These are phyloP conservation scores for Wallacemonas sp. DNA, from an alignment of 208 protist genomes.

Conservation along the genomic window DNA sequence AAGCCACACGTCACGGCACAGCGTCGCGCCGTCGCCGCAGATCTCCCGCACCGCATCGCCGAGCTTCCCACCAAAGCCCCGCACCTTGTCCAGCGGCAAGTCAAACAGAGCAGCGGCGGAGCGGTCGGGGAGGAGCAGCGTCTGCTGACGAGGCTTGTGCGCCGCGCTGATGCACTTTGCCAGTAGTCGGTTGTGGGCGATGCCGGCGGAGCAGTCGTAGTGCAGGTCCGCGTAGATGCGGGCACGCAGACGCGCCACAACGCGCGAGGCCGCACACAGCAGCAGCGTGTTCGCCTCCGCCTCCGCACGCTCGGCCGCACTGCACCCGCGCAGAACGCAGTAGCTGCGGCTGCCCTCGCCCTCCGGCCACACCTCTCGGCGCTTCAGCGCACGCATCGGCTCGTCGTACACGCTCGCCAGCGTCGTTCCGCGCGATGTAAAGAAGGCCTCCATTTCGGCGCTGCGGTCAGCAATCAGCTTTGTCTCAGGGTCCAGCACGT, in stretches of 20 bases:
- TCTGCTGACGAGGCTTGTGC: slow-evolving; percentile 89
- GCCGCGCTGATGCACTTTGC: slow-evolving; percentile 78
- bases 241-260: slow-evolving; percentile 60
- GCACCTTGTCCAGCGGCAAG: slow-evolving; percentile 45
- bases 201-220: slow-evolving; percentile 87
- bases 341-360: slow-evolving; percentile 32
- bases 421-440: slow-evolving; percentile 37
- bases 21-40: slow-evolving; percentile 33
- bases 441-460: slow-evolving; percentile 54
- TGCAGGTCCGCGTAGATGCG: slow-evolving; percentile 58
- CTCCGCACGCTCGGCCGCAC: slow-evolving; percentile 17
- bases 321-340: slow-evolving; percentile 8
- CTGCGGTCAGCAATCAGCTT: slow-evolving; percentile 51
- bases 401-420: slow-evolving; percentile 52
- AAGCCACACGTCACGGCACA: slow-evolving; percentile 61
- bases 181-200: slow-evolving; percentile 82
- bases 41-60: slow-evolving; percentile 44
- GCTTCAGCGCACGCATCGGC: slow-evolving; percentile 49
- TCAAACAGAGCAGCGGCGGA: slow-evolving; percentile 60
- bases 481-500: slow-evolving; percentile 57
- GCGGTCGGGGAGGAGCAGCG: slow-evolving; percentile 63
- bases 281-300: slow-evolving; percentile 49
- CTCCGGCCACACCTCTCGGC: slow-evolving; percentile 18
- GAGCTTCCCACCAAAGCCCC: slow-evolving; percentile 84
- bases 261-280: slow-evolving; percentile 58